Base-by-base conservation (phyloP, 106 monocot species). In the Xerophyta viscosa region DNA sequence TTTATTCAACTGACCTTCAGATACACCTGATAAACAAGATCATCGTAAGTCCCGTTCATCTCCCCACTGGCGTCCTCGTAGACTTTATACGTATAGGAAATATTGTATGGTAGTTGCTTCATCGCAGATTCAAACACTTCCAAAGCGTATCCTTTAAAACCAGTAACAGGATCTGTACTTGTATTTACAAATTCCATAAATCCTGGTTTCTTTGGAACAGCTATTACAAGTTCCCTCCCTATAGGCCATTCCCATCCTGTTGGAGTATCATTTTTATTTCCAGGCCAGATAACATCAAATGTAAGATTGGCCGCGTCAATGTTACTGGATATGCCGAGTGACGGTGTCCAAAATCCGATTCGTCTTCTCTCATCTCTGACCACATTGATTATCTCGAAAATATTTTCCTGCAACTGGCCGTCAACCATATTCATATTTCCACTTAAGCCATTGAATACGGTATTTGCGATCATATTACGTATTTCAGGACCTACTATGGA, bases 1-100 rank as follows among this genome's bases (percentile, higher is more conserved):
- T n/a, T n/a, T n/a, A n/a, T 2, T 36, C 0, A 11, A 69, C 41
- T 37, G 28, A 29, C 91, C 78, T 91, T 58, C 17, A 66, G 66
- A 58, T 72, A 86, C 19, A 90, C 84, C 65, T 90, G 55, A 55
- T 80, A 77, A 20, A 90, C 50, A 57, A 90, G 89, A 7, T 84
- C 71, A 48, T 84, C 68, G 37, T 90, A 90, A 29, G 58, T 82
- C 20, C 90, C 85, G 14, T 77, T 81, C 24, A 43, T 83, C 2
- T 41, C 1, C 19, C 75, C 73, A 0, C 37, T 19, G 0, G 17
- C 30, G 29, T 72, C 52, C 20, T 46, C 57, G 46, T 47, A 91
- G 11, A 46, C 17, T 0, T 23, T 2, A 30, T 64, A 91, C 0
- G 62, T 36, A 48, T 63, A 75, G 7, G 59, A 31, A 4, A 79